Conservation (phyloP, 2,329 filamentous ascomycete species). For the Xylaria sp. region DNA sequence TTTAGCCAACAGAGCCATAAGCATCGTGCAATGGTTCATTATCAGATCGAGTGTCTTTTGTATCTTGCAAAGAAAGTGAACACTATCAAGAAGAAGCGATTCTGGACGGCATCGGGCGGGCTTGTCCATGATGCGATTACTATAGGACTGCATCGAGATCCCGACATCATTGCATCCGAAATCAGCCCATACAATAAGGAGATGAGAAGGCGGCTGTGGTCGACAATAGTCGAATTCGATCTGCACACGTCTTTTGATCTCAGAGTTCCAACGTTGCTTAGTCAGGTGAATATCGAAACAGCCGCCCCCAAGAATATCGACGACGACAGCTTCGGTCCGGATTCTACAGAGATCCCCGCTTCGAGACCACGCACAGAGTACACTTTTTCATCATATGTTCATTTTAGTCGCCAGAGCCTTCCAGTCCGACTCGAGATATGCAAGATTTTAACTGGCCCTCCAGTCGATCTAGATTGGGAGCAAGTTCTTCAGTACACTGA, state of each 20-base stretch:
- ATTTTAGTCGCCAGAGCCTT: slow-evolving; percentile 67
- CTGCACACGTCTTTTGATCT: slow-evolving; percentile 72
- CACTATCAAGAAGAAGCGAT: slow-evolving; percentile 72
- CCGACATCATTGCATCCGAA: slow-evolving; percentile 64
- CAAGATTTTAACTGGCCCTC: slow-evolving; percentile 65
- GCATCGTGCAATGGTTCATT: slow-evolving; percentile 69
- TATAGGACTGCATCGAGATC: slow-evolving; percentile 69
- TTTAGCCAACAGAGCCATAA: slow-evolving; percentile 68
- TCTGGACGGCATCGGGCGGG: slow-evolving; percentile 68
- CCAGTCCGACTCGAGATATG: slow-evolving; percentile 67
- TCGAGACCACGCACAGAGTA: slow-evolving; percentile 65
- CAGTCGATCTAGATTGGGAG: slow-evolving; percentile 68
- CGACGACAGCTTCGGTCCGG: slow-evolving; percentile 67
- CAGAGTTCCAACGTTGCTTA: slow-evolving; percentile 67
- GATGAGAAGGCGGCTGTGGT: slow-evolving; percentile 71
- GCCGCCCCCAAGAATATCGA: slow-evolving; percentile 68
- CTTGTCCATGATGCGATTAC: slow-evolving; percentile 69
- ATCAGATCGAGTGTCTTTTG: slow-evolving; percentile 69
- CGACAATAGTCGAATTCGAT: slow-evolving; percentile 71
- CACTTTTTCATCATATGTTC: slow-evolving; percentile 69
- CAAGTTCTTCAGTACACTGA: slow-evolving; percentile 71
- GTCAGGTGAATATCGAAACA: slow-evolving; percentile 66
- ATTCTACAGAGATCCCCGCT: slow-evolving; percentile 61
- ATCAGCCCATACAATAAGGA: slow-evolving; percentile 71
- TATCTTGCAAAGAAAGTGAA: slow-evolving; percentile 72